phyloP scores from a whole-genome alignment of 2,329 filamentous ascomycete species.

The Colletotrichum sojae region DNA sequence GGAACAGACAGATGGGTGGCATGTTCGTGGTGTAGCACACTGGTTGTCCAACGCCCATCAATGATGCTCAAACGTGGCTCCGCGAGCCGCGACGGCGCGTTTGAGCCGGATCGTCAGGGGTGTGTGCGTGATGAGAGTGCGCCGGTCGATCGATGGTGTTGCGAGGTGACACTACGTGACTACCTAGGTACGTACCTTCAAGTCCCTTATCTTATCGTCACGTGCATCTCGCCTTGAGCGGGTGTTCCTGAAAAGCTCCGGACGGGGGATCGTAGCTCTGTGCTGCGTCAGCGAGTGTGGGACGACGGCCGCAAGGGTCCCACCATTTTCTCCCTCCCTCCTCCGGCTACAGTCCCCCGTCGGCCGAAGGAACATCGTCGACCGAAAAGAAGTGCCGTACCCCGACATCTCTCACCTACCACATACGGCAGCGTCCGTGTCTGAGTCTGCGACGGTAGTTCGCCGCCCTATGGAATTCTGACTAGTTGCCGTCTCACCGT shows the following conservation, averaged over 20 bases:
- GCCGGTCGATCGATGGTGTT: conserved; percentile 1
- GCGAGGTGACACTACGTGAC: background rate
- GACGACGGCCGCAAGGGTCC: background rate
- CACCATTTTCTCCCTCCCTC: background rate
- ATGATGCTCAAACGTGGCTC: background rate
- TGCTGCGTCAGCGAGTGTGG: conserved; percentile 9
- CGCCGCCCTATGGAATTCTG: background rate
- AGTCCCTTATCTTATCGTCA: conserved; percentile 18
- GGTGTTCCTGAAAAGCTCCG: conserved; percentile 1
- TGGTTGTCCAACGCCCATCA: background rate
- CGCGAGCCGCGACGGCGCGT: conserved; percentile 24
- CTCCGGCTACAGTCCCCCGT: too few relatives aligned
- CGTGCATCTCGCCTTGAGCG: background rate
- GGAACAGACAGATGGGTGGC: too few relatives aligned
- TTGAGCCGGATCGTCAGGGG: conserved; percentile 34
- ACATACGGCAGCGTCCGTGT: background rate
- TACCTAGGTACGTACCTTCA: too few relatives aligned
- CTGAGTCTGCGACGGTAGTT: conserved; percentile 8
- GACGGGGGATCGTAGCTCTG: conserved; percentile 11
- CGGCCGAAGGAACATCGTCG: conserved; percentile 3
- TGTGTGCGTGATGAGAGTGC: background rate
- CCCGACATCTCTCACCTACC: too few relatives aligned
- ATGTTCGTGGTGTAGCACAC: too few relatives aligned
- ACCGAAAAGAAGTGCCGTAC: too few relatives aligned
- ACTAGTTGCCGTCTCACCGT: background rate